Conservation (phyloP, 148 eudicot genomes). For the Diospyros kaki region DNA sequence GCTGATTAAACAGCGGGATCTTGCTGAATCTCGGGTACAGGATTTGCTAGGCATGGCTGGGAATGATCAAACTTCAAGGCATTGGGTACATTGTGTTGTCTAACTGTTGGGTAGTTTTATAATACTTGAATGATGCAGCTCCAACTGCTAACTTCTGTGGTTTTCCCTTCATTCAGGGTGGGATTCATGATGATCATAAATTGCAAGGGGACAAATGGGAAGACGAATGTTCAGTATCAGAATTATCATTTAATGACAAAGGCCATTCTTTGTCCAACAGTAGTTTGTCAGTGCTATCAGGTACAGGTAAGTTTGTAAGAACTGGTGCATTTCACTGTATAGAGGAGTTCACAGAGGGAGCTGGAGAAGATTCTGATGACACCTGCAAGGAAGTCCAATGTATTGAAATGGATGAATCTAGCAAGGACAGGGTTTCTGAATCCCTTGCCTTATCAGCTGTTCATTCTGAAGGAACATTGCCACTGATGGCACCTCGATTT, state of each 20-base stretch:
- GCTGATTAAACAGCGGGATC: conserved; percentile 65
- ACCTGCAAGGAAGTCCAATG: conserved; percentile 77
- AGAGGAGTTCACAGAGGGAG: conserved; percentile 23
- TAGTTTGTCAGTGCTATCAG: background rate
- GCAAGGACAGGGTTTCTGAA: too few species aligned
- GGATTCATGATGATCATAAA: conserved; percentile 20
- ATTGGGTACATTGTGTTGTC: background rate
- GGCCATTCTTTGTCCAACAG: conserved; percentile 18
- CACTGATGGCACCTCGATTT: conserved; percentile 18
- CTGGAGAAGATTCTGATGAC: conserved; percentile 45
- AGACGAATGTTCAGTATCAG: conserved; percentile 42
- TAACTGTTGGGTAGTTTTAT: background rate
- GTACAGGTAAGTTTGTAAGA: conserved; percentile 6
- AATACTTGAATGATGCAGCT: background rate
- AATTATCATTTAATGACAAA: conserved; percentile 6
- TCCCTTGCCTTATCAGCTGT: conserved; percentile 13
- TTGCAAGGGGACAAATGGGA: conserved; percentile 44
- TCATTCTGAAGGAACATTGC: conserved; percentile 31
- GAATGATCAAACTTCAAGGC: conserved; percentile 40
- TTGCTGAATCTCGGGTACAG: conserved; percentile 76
- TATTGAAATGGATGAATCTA: conserved; percentile 52
- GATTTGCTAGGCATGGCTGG: conserved; percentile 56
- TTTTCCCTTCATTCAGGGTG: conserved; percentile 25
- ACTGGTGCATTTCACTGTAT: background rate
- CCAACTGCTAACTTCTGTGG: conserved; percentile 9